Evolutionary conservation across 108 stramenopile genomes (phyloP).

Genomic region (Aurantiochytrium sp.): DNA sequence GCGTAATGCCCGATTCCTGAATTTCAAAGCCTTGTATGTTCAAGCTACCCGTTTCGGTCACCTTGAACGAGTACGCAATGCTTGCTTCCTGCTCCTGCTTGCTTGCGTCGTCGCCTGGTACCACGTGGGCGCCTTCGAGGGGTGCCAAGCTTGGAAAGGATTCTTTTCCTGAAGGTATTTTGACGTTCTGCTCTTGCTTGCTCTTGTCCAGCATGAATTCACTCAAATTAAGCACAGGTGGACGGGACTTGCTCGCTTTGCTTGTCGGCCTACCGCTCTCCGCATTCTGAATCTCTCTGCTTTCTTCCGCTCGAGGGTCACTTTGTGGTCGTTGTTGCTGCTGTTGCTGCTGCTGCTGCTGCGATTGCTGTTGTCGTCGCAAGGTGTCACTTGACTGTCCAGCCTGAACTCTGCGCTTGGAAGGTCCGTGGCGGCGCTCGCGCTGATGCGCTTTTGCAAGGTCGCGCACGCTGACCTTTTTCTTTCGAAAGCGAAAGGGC

Average conservation of each 20-base stretch:
- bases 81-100: too few species aligned
- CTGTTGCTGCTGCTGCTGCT: not conserved
- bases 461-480: not conserved
- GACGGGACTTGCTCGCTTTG: not conserved
- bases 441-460: constrained; percentile 7
- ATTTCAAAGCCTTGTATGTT: constrained; percentile 19
- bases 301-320: not conserved
- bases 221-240: not conserved
- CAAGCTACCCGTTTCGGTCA: not conserved
- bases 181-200: too few species aligned
- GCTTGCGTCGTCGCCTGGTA: too few species aligned
- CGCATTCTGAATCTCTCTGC: not conserved
- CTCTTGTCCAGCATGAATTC: not conserved
- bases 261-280: not conserved
- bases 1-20: not conserved
- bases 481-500: not conserved
- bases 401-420: not conserved
- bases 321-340: not conserved
- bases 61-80: not conserved
- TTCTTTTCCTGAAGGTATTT: not conserved
- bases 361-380: not conserved
- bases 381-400: not conserved
- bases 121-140: not conserved
- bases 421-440: not conserved
- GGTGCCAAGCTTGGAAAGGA: not conserved